phyloP scores from a whole-genome alignment of 2,329 filamentous ascomycete species.

The Acephala macrosclerotiorum region DNA sequence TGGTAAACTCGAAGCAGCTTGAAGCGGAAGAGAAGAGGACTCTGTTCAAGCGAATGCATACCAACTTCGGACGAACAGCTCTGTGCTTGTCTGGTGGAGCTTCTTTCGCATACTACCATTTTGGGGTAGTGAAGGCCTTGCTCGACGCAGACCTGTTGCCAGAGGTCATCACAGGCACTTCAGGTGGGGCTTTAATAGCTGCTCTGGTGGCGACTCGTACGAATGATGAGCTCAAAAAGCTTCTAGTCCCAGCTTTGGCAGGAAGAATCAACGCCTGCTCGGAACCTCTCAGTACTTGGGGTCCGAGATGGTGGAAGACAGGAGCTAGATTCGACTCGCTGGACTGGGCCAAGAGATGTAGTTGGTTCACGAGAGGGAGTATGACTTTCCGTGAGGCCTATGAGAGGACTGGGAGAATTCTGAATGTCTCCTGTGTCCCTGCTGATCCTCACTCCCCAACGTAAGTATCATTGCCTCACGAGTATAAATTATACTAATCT shows the following conservation, averaged over 20 bases:
- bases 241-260: slow-evolving; percentile 88
- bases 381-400: slow-evolving; percentile 97
- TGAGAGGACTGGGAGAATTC: slow-evolving; percentile 88
- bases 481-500: slow-evolving; percentile 44
- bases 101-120: slow-evolving; percentile 95
- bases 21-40: slow-evolving; percentile 75
- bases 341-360: slow-evolving; percentile 84
- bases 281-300: slow-evolving; percentile 79
- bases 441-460: slow-evolving; percentile 90
- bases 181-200: slow-evolving; percentile 89
- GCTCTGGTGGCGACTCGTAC: slow-evolving; percentile 88
- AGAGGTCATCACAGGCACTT: slow-evolving; percentile 95
- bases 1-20: slow-evolving; percentile 73
- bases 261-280: slow-evolving; percentile 84
- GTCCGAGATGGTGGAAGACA: slow-evolving; percentile 86
- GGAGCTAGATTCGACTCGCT: slow-evolving; percentile 94
- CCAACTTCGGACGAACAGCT: slow-evolving; percentile 91
- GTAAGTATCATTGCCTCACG: slow-evolving; percentile 27
- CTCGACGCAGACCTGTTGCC: slow-evolving; percentile 86
- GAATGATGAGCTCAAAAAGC: slow-evolving; percentile 84
- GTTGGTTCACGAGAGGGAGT: slow-evolving; percentile 91
- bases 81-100: slow-evolving; percentile 93
- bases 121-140: slow-evolving; percentile 89
- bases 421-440: slow-evolving; percentile 96
- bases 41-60: slow-evolving; percentile 87